A percentile compares a stretch with the other conserved stretches of the same genome.
phyloP scores from a whole-genome alignment of 345 rosid species.

The Arabidopsis thaliana region TAIR10.1 NC_003075.7:5377501-5378000 shows the following conservation, averaged over 20 bases:
- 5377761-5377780: conserved; percentile 66
- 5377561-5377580: conserved; percentile 35
- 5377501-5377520: conserved; percentile 45
- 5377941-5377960: conserved; percentile 86
- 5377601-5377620: conserved; percentile 85
- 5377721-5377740: conserved; percentile 80
- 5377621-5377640: conserved; percentile 76
- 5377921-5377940: conserved; percentile 80
- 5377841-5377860: conserved; percentile 91
- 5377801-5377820: conserved; percentile 71
- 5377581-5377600: conserved; percentile 72
- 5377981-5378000: conserved; percentile 86
- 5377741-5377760: conserved; percentile 72
- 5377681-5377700: conserved; percentile 79
- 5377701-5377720: conserved; percentile 80
- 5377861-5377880: conserved; percentile 88
- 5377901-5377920: conserved; percentile 54
- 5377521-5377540: conserved; percentile 64
- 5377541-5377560: conserved; percentile 47
- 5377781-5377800: conserved; percentile 75
- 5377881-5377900: conserved; percentile 74
- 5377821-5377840: conserved; percentile 65
- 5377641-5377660: conserved; percentile 71
- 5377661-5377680: conserved; percentile 70
- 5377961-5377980: conserved; percentile 91